Percentiles rank a stretch among this genome's conserved stretches.
Evolutionary conservation across 2,329 filamentous ascomycete genomes (phyloP).

Genomic region (Fusarium sp.): DNA sequence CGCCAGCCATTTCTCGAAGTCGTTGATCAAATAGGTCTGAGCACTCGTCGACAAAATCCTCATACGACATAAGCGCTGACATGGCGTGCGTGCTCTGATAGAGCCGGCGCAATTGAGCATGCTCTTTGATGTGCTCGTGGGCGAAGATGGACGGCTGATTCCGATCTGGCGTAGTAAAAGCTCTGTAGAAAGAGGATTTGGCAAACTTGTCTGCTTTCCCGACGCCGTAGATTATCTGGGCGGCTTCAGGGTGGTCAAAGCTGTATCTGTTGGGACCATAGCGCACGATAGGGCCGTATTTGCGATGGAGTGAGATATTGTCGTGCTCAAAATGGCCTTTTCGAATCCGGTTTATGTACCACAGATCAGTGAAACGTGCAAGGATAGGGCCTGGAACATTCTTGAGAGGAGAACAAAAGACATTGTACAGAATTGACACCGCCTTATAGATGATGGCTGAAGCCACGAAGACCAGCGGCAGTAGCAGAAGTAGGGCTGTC

Average conservation of each 20-base stretch:
- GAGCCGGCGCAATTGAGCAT: slow-evolving; percentile 47
- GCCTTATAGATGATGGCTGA: background rate
- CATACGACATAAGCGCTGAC: slow-evolving; percentile 53
- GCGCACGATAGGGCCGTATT: slow-evolving; percentile 58
- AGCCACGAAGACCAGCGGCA: background rate
- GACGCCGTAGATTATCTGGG: slow-evolving; percentile 54
- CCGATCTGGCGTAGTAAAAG: slow-evolving; percentile 42
- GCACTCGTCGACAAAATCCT: slow-evolving; percentile 53
- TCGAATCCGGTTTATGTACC: slow-evolving; percentile 48
- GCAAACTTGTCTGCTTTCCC: slow-evolving; percentile 45
- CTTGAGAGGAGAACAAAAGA: slow-evolving; percentile 42
- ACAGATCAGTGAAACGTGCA: slow-evolving; percentile 48
- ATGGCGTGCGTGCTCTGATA: slow-evolving; percentile 53
- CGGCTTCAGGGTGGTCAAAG: slow-evolving; percentile 57
- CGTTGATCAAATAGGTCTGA: slow-evolving; percentile 48
- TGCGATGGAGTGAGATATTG: slow-evolving; percentile 50
- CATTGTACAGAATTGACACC: too few species aligned
- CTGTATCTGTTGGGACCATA: slow-evolving; percentile 64
- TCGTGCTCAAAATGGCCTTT: slow-evolving; percentile 48
- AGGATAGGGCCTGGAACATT: slow-evolving; percentile 48
- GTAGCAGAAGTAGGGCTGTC: background rate
- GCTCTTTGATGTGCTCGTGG: slow-evolving; percentile 48
- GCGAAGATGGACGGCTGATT: slow-evolving; percentile 48
- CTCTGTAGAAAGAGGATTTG: slow-evolving; percentile 54
- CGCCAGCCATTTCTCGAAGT: slow-evolving; percentile 44